Base-by-base conservation (phyloP, 805 yeast species). In the Ogataea ramenticola region DNA sequence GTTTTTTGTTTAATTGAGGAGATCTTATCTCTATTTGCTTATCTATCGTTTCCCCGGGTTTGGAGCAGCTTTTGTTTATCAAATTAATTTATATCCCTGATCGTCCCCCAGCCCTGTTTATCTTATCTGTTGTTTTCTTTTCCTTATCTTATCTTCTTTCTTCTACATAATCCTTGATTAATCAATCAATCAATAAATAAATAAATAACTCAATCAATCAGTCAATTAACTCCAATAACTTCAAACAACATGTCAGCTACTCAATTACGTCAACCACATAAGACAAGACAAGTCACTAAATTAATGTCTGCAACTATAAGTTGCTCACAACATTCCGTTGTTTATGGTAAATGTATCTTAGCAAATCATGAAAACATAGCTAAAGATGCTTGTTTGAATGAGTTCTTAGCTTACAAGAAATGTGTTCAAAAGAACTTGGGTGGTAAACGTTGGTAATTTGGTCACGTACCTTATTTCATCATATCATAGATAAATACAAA, bases 341-440 rank as follows among this genome's bases (percentile, higher is more conserved):
- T 66, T 0, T 80, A 80, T 51, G 85, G 83, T 8, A 68, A 74
- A 49, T 80, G 86, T 51, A 65, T 80, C 20, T 57, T 79, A 36
- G 58, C 61, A 36, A 65, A 70, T 41, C 78, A 79, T 57, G 67
- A 72, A 46, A 72, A 71, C 39, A 69, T 79, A 34, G 55, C 70
- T 14, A 71, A 74, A 45, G 77, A 75, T 48, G 67, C 72, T n/a
- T 80, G 85, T 53, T 65, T 62, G 38, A 53, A 63, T 27, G 82
- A 80, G 56, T 80, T 80, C 46, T 47, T 56, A 20, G 52, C 53
- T 31, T 79, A 77, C 57, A 76, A 71, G 49, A 49, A 59, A 17
- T 80, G 86, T 58, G 79, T 79, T 11, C 56, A 65, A 30, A 51
- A 55, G 30, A 55, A 60, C 26, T 43, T 70, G 48, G 67, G 67